Base-by-base conservation (phyloP, 2,329 filamentous ascomycete genomes). In the Alternaria gansuensis region DNA sequence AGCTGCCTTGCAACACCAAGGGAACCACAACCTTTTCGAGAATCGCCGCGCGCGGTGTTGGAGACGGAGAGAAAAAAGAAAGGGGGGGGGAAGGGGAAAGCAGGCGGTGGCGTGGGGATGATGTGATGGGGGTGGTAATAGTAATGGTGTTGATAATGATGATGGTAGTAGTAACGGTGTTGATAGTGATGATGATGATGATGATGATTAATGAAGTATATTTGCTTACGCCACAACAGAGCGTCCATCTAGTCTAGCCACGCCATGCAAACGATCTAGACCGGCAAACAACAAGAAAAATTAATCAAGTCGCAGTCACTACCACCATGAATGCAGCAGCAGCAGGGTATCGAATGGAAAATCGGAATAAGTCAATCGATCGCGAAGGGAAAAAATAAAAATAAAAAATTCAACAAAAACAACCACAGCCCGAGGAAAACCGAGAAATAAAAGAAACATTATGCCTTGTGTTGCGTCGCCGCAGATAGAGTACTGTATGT, bases 321-420 rank as follows among this genome's bases (percentile, higher is more conserved):
- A 14, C n/a, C 44, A 17, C 5, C 6, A 34, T 8, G 24, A 23
- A 51, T 41, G 17, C 24, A 17, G 46, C 54, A 17, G 46, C 54
- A 45, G 41, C 39, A 31, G 59, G 59, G 59, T 62, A 62, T 62
- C 59, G 49, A 44, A 60, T 48, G 17, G 45, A 54, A 48, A 41
- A 36, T 29, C 37, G 48, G 37, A 60, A 54, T 26, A 44, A 51
- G 41, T 36, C 26, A 23, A 46, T 36, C 26, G 29, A 45, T 28
- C 8, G 29, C 40, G 21, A 17, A 17, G 17, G 17, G 17, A 17
- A 17, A 17, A 17, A 17, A 17, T 17, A 17, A 17, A 17, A 17
- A 17, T 17, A 17, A 17, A 17, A 17, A 17, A 17, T 1, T 17
- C 17, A 17, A 17, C 7, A 40, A 56, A 56, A 52, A 51, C 17